phyloP scores from a whole-genome alignment of 2,329 filamentous ascomycete species.

The Colletotrichum sp. region DNA sequence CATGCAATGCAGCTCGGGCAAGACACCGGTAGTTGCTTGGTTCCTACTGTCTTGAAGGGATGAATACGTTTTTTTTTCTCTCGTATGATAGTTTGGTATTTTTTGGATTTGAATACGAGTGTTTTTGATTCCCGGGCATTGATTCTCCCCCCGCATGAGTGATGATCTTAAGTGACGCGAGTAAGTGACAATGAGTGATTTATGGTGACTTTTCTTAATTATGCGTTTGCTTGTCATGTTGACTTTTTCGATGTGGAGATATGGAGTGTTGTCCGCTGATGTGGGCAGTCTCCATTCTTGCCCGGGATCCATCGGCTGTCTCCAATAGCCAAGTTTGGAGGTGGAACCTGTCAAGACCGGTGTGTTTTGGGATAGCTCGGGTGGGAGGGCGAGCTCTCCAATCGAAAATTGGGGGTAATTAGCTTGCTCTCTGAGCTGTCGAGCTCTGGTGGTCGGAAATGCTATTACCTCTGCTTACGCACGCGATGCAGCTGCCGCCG shows the following conservation, averaged over 20 bases:
- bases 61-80: not conserved
- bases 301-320: not conserved
- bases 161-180: not conserved
- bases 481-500: not conserved
- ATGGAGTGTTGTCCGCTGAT: not conserved
- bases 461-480: not conserved
- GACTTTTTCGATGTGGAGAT: not conserved
- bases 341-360: not conserved
- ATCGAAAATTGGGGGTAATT: not conserved
- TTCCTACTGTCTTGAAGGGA: not conserved
- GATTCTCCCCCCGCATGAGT: accelerated
- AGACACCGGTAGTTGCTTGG: not conserved
- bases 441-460: not conserved
- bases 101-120: constrained; percentile 1
- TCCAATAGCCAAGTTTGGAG: not conserved
- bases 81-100: constrained; percentile 9
- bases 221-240: not conserved
- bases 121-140: constrained; percentile 4
- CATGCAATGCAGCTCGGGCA: not conserved
- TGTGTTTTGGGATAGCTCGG: not conserved
- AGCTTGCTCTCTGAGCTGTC: not conserved
- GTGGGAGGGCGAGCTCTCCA: not conserved
- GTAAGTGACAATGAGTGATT: not conserved
- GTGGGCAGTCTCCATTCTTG: not conserved
- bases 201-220: not conserved